phyloP scores from a whole-genome alignment of 2,329 filamentous ascomycete genomes.

The Colletotrichum graminicola region DNA sequence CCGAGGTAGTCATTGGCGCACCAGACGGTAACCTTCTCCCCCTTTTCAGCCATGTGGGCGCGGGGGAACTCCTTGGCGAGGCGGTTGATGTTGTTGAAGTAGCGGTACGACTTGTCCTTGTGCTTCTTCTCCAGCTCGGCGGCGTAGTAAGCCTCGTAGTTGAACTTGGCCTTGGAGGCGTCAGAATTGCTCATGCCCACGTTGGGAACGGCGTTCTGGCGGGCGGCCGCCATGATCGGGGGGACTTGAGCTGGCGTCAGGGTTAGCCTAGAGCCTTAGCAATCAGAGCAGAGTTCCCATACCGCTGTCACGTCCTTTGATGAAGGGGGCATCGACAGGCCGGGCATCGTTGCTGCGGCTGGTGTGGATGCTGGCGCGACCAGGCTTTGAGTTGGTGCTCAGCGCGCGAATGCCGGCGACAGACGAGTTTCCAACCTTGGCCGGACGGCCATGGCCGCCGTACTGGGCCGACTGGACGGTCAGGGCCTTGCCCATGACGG shows the following conservation, averaged over 20 bases:
- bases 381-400: slow-evolving; percentile 63
- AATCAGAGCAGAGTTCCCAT: slow-evolving; percentile 44
- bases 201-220: slow-evolving; percentile 47
- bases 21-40: slow-evolving; percentile 96
- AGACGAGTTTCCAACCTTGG: slow-evolving; percentile 56
- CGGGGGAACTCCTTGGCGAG: slow-evolving; percentile 95
- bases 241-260: slow-evolving; percentile 52
- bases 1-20: slow-evolving; percentile 99
- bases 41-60: slow-evolving; percentile 86
- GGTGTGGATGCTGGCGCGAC: slow-evolving; percentile 85
- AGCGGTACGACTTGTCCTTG: slow-evolving; percentile 99
- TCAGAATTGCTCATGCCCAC: slow-evolving; percentile 42
- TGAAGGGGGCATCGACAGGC: slow-evolving; percentile 73
- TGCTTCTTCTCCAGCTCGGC: slow-evolving; percentile 97
- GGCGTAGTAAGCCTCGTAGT: slow-evolving; percentile 92
- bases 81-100: slow-evolving; percentile 99
- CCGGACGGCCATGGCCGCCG: slow-evolving; percentile 59
- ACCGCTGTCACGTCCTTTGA: slow-evolving; percentile 64
- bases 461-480: slow-evolving; percentile 81
- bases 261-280: slow-evolving; percentile 41
- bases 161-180: slow-evolving; percentile 71
- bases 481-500: slow-evolving; percentile 98
- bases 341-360: slow-evolving; percentile 82
- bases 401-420: slow-evolving; percentile 65
- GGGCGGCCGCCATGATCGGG: slow-evolving; percentile 48